These are phyloP conservation scores for Tricholoma matsutake DNA, from an alignment of 768 basidiomycete genomes.

Conservation along the genomic window DNA sequence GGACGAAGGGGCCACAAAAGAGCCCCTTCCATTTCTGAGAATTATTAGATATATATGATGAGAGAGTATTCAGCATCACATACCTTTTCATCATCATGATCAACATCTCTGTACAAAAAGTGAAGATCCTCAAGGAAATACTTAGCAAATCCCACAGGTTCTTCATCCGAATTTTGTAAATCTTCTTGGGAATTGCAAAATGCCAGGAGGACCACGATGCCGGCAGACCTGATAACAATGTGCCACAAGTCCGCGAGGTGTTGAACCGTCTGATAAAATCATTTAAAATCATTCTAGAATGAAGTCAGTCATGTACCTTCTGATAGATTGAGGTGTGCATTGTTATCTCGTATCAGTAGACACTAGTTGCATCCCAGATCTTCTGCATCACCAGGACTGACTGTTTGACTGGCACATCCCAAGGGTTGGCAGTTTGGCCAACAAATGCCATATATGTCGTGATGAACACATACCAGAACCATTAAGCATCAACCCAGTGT, in stretches of 20 bases:
- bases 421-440: not conserved
- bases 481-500: not conserved
- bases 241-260: not conserved
- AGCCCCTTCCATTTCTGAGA: not conserved
- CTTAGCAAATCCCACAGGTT: not conserved
- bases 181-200: not conserved
- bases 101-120: not conserved
- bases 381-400: not conserved
- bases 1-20: not conserved
- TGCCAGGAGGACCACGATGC: not conserved
- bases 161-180: not conserved
- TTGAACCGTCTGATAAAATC: not conserved
- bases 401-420: not conserved
- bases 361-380: not conserved
- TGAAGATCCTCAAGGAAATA: not conserved
- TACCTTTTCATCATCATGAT: not conserved
- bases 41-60: not conserved
- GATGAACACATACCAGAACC: not conserved
- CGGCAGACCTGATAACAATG: not conserved
- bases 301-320: not conserved
- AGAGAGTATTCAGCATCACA: not conserved
- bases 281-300: not conserved
- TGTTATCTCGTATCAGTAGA: not conserved
- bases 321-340: not conserved
- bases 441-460: not conserved